Base-by-base conservation (phyloP, 805 yeast species). In the Helenozyma baotianmanensis region DNA sequence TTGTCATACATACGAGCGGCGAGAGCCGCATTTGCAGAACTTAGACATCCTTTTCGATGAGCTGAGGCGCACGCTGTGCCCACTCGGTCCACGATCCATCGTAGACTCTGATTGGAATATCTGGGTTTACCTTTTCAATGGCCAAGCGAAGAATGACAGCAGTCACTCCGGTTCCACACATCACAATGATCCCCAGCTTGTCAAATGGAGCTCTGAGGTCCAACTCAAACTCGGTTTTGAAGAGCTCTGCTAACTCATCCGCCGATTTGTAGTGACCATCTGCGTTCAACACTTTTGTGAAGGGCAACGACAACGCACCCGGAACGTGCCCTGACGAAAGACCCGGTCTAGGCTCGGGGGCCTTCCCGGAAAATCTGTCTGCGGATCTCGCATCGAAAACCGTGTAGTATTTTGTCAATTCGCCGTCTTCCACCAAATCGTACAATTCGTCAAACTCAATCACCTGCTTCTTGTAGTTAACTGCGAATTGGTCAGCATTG, bases 121-220 rank as follows among this genome's bases (percentile, higher is more conserved):
- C 48, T n/a, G 57, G 48, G 9, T 63, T 58, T 23, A 60, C 53
- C 4, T 58, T 51, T 30, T 70, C 61, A 27, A 66, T 52, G 36
- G 95, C 97, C 7, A 82, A 64, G 57, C 84, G 82, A 28, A 90
- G 70, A 25, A 92, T 78, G 42, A 90, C 86, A 1, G 97, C 97
- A 9, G 97, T 81, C 30, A 92, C 97, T 28, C 97, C 98, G 1
- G 97, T 82, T 18, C 97, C 98, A 55, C 98, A 92, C 85, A 85
- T 78, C 24, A 82, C 83, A 30, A 92, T 77, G 13, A 84, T 77
- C 9, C 86, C 89, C 27, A 31, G 35, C 49, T 82, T 80, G 12
- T 66, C 58, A 9, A 47, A 37, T 36, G 58, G 32, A 38, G 47
- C 38, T 13, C 51, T 30, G 25, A 70, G 55, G 25, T 59, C 62